Base-by-base conservation (phyloP, 2,329 filamentous ascomycete genomes). In the Plenodomus lindquistii region DNA sequence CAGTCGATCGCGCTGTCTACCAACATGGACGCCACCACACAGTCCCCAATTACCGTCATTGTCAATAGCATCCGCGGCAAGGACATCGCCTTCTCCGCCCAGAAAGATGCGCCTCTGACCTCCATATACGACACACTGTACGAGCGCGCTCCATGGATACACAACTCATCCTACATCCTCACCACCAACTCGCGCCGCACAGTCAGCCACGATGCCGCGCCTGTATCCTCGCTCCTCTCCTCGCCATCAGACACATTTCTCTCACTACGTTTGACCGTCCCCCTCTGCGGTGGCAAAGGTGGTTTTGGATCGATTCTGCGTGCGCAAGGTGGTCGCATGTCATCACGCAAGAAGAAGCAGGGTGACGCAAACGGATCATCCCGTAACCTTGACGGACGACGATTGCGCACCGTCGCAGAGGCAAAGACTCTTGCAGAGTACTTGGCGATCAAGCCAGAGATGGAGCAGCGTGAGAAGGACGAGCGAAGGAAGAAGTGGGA, bases 261-360 rank as follows among this genome's bases (percentile, higher is more conserved):
- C 15, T 87, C 91, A 0, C 81, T 99, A 3, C 89, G 91, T 44
- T 84, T 99, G 22, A 87, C 85, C 6, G 79, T 87, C 1, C 88
- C 88, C 5, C 77, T 97, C 34, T 89, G 87, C 61, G 94, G 95
- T 77, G 95, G 95, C 69, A 99, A 99, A 71, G 94, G 94, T 73
- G 94, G 94, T 66, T 99, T 99, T 70, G 94, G 94, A 44, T 97
- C 93, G 1, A 95, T 99, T 73, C 85, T 99, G 31, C 90, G 95
- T 67, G 94, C 95, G 0, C 94, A 94, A 2, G 94, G 95, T 68
- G 94, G 95, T 35, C 93, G 95, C 76, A 99, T 99, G 94, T 96
- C 91, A 2, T 93, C 89, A n/a, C 85, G 86, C 61, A 95, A 95
- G 78, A 94, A 93, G 80, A 87, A 87, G 66, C 87, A 87, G 46